These are phyloP conservation scores for Chaetomium sp. DNA, from an alignment of 2,329 filamentous ascomycete species.

Conservation along the genomic window DNA sequence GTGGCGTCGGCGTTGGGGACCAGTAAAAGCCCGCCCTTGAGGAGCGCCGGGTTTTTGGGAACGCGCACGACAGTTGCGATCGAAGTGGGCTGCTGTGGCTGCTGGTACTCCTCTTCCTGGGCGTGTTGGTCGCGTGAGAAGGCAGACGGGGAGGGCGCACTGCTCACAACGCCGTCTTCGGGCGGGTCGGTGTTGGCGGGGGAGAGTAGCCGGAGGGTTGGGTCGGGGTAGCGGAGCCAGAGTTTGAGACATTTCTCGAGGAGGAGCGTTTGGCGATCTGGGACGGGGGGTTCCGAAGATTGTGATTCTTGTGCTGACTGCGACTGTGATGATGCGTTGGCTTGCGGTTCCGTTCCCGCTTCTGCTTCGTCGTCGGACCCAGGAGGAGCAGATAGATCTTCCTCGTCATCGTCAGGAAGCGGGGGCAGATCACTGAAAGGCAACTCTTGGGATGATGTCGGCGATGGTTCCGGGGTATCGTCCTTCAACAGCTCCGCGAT, in stretches of 20 bases:
- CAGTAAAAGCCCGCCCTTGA: conserved; percentile 84
- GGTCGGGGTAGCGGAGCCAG: conserved; percentile 58
- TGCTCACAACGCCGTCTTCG: conserved; percentile 42
- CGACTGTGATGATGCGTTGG: too few relatives aligned
- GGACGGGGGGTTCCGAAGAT: conserved; percentile 29
- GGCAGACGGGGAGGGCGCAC: conserved; percentile 27
- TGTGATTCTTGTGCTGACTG: not conserved
- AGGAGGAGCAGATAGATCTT: conserved; percentile 22
- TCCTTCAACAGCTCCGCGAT: conserved; percentile 51
- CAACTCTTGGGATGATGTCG: not conserved
- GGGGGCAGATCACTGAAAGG: not conserved
- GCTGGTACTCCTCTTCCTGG: conserved; percentile 12
- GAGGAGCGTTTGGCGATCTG: conserved; percentile 40
- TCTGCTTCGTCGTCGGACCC: not conserved
- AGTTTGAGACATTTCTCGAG: conserved; percentile 54
- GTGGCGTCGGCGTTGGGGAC: conserved; percentile 75
- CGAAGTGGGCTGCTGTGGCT: conserved; percentile 51
- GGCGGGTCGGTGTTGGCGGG: conserved; percentile 63
- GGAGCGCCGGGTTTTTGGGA: conserved; percentile 70
- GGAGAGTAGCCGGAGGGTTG: conserved; percentile 48
- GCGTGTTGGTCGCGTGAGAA: not conserved
- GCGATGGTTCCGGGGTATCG: conserved; percentile 13
- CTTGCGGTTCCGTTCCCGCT: not conserved
- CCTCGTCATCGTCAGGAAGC: conserved; percentile 17
- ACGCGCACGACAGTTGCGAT: conserved; percentile 71